Base-by-base conservation (phyloP, 768 basidiomycete genomes). In the Boletus vermiculosoides region DNA sequence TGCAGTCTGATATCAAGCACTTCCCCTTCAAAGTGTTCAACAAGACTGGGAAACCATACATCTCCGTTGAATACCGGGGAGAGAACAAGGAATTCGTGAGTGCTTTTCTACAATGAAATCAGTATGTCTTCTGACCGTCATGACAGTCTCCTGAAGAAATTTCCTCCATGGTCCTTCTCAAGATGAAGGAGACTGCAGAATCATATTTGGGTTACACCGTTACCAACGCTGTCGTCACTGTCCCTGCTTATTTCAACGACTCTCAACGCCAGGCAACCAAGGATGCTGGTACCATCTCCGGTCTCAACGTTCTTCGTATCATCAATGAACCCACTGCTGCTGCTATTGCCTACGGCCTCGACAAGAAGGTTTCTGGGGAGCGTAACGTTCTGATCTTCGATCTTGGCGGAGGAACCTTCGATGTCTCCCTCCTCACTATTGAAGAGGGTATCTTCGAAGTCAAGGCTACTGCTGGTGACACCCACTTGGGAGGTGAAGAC, bases 261-360 rank as follows among this genome's bases (percentile, higher is more conserved):
- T 95, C 96, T 25, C 96, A 98, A 73, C 91, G 96, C 71, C 94
- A 96, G 70, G 96, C 96, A 22, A 98, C 96, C 67, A 98, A 97
- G 80, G 96, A 98, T 69, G 94, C 96, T 37, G 96, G 96, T 65
- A 85, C 84, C 58, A 98, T 98, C 67, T 83, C 94, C 20, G 96
- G 96, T 60, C 77, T 98, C 63, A 94, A 96, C 71, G 90, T 98
- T 59, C 90, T 96, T 69, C 94, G 96, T 78, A 97, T 98, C 74
- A 96, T 98, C 80, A 98, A 98, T 78, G 96, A 98, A 76, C 94
- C 96, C 39, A 98, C 96, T 46, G 96, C 96, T 40, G 96, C 96
- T 51, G 95, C 95, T 61, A 98, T 98, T 68, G 95, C 95, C 36
- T 98, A 98, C 77, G 95, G 95, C 78, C 91, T 98, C 52, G 95